Evolutionary conservation across 148 eudicot species (phyloP).

Genomic region (Dysphania ambrosioides): DNA sequence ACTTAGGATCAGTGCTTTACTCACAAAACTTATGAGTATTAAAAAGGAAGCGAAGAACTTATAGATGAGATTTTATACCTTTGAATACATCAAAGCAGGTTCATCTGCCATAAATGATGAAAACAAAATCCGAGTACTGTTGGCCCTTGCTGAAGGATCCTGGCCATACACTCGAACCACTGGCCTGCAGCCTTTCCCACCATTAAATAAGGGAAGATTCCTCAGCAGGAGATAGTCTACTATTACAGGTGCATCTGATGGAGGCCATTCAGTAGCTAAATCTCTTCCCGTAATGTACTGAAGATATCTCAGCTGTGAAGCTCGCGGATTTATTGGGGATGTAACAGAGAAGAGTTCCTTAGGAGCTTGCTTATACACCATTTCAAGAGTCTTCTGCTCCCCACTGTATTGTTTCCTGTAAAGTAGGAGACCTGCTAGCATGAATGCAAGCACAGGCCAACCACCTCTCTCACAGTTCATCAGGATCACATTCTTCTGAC

Average conservation of each 20-base stretch:
- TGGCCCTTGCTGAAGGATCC: slow-evolving; percentile 35
- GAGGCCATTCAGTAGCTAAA: slow-evolving; percentile 45
- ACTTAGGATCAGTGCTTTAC: no score
- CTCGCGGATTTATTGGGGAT: slow-evolving; percentile 44
- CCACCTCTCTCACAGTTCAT: slow-evolving; percentile 73
- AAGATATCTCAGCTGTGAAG: slow-evolving; percentile 66
- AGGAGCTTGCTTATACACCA: slow-evolving; percentile 57
- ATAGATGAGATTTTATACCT: slow-evolving; percentile 44
- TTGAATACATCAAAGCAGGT: slow-evolving; percentile 37
- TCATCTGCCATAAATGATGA: slow-evolving; percentile 37
- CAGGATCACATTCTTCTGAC: slow-evolving; percentile 52
- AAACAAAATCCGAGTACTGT: slow-evolving; percentile 39
- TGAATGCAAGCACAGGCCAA: slow-evolving; percentile 72
- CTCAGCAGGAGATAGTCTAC: slow-evolving; percentile 47
- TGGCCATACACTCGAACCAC: slow-evolving; percentile 54
- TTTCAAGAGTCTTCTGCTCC: slow-evolving; percentile 59
- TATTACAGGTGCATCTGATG: slow-evolving; percentile 42
- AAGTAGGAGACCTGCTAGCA: slow-evolving; percentile 61
- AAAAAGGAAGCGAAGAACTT: not conserved
- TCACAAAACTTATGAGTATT: not conserved
- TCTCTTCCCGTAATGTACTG: slow-evolving; percentile 49
- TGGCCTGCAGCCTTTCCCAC: slow-evolving; percentile 58
- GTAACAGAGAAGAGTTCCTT: slow-evolving; percentile 39
- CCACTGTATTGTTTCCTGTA: slow-evolving; percentile 52
- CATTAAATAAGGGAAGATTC: slow-evolving; percentile 46